Percentiles rank a stretch among this genome's conserved stretches.
Conservation (phyloP, 345 rosid species). For the Arabidopsis arenosa region DNA sequence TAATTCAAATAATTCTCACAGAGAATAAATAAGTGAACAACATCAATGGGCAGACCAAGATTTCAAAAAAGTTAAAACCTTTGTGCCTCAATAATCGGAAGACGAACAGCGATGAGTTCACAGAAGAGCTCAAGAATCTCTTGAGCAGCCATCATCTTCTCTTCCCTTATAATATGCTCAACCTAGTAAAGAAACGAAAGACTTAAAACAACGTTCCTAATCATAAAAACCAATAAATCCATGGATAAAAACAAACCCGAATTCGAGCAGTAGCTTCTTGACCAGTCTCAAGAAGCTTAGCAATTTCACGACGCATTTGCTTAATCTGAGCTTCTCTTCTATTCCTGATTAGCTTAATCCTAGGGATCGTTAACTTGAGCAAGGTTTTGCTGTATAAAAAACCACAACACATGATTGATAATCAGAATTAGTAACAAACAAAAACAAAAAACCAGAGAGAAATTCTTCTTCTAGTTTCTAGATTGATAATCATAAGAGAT, state of each 20-base stretch:
- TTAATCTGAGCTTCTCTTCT: slow-evolving; percentile 89
- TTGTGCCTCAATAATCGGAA: slow-evolving; percentile 92
- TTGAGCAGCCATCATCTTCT: slow-evolving; percentile 99
- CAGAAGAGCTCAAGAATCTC: slow-evolving; percentile 90
- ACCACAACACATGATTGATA: not conserved
- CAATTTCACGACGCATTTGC: slow-evolving; percentile 94
- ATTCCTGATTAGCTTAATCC: slow-evolving; percentile 79
- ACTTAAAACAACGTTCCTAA: not conserved
- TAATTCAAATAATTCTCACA: not conserved
- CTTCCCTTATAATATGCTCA: slow-evolving; percentile 94
- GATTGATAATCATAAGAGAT: slow-evolving; percentile 9
- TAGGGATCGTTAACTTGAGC: slow-evolving; percentile 63
- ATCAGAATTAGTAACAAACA: not conserved
- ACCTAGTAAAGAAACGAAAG: slow-evolving; percentile 54
- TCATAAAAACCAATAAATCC: not conserved
- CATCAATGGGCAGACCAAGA: not conserved
- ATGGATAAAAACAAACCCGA: slow-evolving; percentile 56
- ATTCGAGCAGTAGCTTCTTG: slow-evolving; percentile 99
- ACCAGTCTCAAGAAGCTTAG: slow-evolving; percentile 95
- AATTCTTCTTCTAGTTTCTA: not conserved
- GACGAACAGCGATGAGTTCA: slow-evolving; percentile 88
- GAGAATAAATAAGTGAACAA: not conserved
- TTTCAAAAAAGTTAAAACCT: slow-evolving; percentile 52
- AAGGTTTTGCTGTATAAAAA: slow-evolving; percentile 75
- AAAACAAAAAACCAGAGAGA: not conserved